A percentile compares a stretch with the other conserved stretches of the same genome.
Evolutionary conservation across 2,329 filamentous ascomycete species (phyloP).

Genomic region (Penicillium sp.): DNA sequence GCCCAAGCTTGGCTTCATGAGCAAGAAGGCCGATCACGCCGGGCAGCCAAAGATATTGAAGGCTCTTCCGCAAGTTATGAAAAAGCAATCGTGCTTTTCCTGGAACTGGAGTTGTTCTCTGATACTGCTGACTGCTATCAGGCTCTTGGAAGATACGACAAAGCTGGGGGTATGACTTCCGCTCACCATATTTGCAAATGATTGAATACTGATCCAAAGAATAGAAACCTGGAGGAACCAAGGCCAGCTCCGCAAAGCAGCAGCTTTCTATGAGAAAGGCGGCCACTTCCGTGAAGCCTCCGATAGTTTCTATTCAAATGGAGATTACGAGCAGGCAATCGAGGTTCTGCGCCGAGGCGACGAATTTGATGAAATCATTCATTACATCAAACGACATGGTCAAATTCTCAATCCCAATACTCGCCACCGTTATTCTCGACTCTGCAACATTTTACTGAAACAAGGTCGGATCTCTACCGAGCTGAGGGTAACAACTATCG

Average conservation of each 20-base stretch:
- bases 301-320: constrained; percentile 11
- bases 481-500: constrained; percentile 13
- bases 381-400: constrained; percentile 14
- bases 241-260: constrained; percentile 15
- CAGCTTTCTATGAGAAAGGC: constrained; percentile 12
- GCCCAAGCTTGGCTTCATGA: constrained; percentile 13
- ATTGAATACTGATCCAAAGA: background rate
- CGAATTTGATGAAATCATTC: constrained; percentile 18
- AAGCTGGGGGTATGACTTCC: constrained; percentile 15
- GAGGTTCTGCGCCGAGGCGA: constrained; percentile 15
- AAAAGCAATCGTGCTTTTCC: constrained; percentile 12
- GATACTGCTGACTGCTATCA: constrained; percentile 14
- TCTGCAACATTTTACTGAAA: constrained; percentile 20
- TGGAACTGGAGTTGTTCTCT: constrained; percentile 3
- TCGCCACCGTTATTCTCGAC: constrained; percentile 13
- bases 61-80: constrained; percentile 5
- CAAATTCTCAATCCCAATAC: constrained; percentile 1
- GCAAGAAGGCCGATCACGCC: constrained; percentile 11
- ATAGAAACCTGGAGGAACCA: constrained; percentile 16
- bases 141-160: constrained; percentile 12
- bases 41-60: constrained; percentile 7
- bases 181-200: background rate
- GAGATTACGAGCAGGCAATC: constrained; percentile 18
- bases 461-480: constrained; percentile 18
- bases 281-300: constrained; percentile 12